Evolutionary conservation across 164 flowering plant species (phyloP), one percentile per base, ranked within the genome.

Genomic region (Tetrastigma voinierianum): DNA sequence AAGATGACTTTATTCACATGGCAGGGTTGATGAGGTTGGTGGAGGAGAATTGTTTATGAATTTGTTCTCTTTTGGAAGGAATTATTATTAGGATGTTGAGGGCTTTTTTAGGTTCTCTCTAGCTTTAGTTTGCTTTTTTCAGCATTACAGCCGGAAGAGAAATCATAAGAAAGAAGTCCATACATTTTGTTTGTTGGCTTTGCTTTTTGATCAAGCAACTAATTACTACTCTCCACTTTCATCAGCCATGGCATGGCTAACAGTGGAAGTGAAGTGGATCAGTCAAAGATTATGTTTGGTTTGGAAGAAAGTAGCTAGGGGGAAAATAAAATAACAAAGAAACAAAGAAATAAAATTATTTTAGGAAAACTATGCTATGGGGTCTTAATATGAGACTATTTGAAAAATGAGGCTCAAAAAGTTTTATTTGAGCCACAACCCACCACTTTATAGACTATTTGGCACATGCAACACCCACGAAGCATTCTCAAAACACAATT

Each of bases 1-100:
- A 64, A 47, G 61, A 12, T 74, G 57, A 46, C 76, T 71, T 68
- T 73, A 57, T 67, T 74, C 72, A 60, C 69, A 61, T 74, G 76
- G 40, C 23, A 47, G 51, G 59, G 64, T 61, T 62, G 70, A 51
- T 24, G 76, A 73, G 48, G 64, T 57, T 67, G 32, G n/a, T 43
- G 59, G 9, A 43, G n/a, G n/a, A 57, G 40, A 25, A 32, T 56
- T 70, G 74, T 57, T 67, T 17, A 59, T 23, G 64, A 44, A 66
- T 10, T 61, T 67, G 58, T 20, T 55, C 45, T 55, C 18, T 69
- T 69, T 32, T 21, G 24, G 51, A 52, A 52, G 57, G 44, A 54
- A 45, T 14, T 40, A 9, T 40, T 58, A 51, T 46, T 49, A 24
- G 46, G 52, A 46, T 15, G 47, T 4, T 49, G 1, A 4, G 12